phyloP scores from a whole-genome alignment of 2,329 filamentous ascomycete genomes.

The Cordyceps cateniannulata region DNA sequence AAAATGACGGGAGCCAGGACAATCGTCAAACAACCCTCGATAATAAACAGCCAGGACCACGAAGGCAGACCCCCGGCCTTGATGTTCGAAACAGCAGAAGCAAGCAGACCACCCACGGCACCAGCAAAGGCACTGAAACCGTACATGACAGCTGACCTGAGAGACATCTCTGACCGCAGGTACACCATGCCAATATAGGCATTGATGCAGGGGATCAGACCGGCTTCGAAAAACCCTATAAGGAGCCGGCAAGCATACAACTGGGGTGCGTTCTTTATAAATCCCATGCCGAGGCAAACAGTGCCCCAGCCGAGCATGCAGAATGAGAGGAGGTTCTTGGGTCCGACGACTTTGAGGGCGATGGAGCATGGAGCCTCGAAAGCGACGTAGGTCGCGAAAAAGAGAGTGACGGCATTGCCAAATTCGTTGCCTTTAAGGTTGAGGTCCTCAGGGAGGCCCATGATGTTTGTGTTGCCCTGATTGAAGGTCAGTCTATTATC shows the following conservation, averaged over 20 bases:
- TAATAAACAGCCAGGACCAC: neutral
- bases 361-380: neutral
- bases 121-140: neutral
- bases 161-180: neutral
- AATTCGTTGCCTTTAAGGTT: neutral
- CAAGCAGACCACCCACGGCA: neutral
- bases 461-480: neutral
- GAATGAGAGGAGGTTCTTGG: neutral
- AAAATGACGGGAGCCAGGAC: neutral
- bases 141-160: neutral
- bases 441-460: neutral
- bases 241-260: neutral
- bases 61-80: neutral
- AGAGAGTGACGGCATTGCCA: neutral
- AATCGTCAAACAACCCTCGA: neutral
- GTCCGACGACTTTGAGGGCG: neutral
- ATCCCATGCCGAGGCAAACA: neutral
- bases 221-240: neutral
- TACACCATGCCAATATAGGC: neutral
- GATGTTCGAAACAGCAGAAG: neutral
- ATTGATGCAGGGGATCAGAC: neutral
- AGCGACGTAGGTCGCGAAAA: neutral
- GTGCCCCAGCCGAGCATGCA: neutral
- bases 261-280: neutral
- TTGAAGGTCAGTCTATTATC: neutral